Base-by-base conservation (phyloP, 805 yeast species). In the Tetrapisispora arboricola region DNA sequence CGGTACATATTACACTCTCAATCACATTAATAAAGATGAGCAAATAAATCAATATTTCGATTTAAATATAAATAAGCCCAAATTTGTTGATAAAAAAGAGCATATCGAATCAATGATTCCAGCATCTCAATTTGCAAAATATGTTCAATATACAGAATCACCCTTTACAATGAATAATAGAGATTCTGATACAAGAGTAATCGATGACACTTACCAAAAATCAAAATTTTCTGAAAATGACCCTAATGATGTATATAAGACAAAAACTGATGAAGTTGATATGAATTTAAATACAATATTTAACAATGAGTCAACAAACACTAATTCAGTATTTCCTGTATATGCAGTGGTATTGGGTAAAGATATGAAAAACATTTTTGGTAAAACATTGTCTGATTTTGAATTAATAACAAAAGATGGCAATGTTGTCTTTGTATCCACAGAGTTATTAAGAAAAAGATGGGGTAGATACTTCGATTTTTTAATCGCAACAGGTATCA, bases 321-420 rank as follows among this genome's bases (percentile, higher is more conserved):
- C 15, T 17, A 35, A 38, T 33, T 44, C 51, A 5, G 80, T 80
- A 0, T 79, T 82, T 50, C 86, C 90, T 2, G 76, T 84, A 1
- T 76, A 80, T 41, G 87, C 92, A 0, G 78, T 83, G 45, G 81
- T 88, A 0, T 61, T 84, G 32, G 92, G 92, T 4, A 72, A 84
- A 51, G 80, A 75, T 52, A 84, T 86, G 0, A 71, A 80, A 50
- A 84, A 79, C 49, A 65, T 83, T 33, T 78, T 69, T 55, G 81
- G 83, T 0, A 70, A 70, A 28, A 64, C 78, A 12, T 59, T 82
- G 6, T 70, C 87, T 0, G 94, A 84, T 59, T 78, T 84, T 52
- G 87, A 82, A 56, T 64, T 84, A 37, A 70, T 83, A 10, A 73
- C 84, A 1, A 67, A 74, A 13, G 84, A 77, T 48, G 90, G 88